These are phyloP conservation scores for Favolaschia claudopus DNA, from an alignment of 768 basidiomycete species.

Conservation along the genomic window DNA sequence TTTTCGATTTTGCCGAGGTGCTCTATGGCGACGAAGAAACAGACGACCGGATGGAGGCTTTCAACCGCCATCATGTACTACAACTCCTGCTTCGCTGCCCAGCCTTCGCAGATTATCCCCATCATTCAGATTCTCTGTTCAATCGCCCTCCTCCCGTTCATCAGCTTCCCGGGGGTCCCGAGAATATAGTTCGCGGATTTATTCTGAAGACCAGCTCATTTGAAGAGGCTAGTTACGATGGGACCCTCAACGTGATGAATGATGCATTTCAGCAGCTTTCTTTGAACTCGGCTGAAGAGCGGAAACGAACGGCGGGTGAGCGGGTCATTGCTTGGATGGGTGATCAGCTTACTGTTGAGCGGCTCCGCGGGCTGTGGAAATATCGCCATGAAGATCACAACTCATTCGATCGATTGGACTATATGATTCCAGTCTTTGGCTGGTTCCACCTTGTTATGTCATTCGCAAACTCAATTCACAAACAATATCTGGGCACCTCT, in stretches of 20 bases:
- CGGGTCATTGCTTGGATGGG: no score
- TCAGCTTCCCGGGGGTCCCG: neutral
- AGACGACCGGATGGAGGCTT: no score
- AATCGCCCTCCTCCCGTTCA: no score
- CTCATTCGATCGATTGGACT: conserved; percentile 24
- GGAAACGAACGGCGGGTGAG: neutral
- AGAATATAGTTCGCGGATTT: neutral
- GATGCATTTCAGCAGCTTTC: neutral
- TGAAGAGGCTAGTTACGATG: neutral
- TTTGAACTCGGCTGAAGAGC: neutral
- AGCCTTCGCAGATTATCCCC: neutral
- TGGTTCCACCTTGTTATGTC: no score
- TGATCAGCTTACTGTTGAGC: conserved; percentile 28
- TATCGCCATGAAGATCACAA: conserved; percentile 20
- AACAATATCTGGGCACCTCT: no score
- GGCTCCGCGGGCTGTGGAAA: conserved; percentile 23
- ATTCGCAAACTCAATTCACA: no score
- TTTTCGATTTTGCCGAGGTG: neutral
- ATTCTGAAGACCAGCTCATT: neutral
- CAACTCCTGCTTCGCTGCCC: neutral
- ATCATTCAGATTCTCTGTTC: neutral
- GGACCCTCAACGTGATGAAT: neutral
- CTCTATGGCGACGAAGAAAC: neutral
- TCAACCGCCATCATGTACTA: neutral
- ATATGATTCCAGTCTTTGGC: no score